These are phyloP conservation scores for Phytophthora idaei DNA, from an alignment of 352 stramenopile species.

Conservation along the genomic window DNA sequence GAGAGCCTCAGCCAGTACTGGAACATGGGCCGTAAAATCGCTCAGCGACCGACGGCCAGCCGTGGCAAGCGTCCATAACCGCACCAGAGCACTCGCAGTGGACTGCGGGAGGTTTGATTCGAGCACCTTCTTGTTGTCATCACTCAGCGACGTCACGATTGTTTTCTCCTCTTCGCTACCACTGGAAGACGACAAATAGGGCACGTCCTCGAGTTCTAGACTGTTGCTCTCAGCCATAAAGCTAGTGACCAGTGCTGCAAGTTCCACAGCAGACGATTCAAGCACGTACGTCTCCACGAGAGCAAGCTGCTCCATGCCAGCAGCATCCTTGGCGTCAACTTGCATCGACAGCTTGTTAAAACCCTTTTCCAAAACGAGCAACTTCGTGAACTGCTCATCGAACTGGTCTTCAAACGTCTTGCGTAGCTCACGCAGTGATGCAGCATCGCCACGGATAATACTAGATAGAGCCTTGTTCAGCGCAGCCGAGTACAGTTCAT, in stretches of 20 bases:
- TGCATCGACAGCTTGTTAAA: constrained; percentile 71
- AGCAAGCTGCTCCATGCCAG: constrained; percentile 54
- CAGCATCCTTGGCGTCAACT: constrained; percentile 54
- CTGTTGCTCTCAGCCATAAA: constrained; percentile 71
- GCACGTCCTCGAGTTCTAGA: constrained; percentile 61
- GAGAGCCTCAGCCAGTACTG: constrained; percentile 58
- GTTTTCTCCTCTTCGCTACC: constrained; percentile 10
- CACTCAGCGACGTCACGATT: constrained; percentile 46
- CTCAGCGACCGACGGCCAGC: constrained; percentile 60
- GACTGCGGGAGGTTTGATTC: constrained; percentile 59
- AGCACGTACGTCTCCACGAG: constrained; percentile 61
- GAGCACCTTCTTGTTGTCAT: constrained; percentile 69
- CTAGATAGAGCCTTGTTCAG: constrained; percentile 62
- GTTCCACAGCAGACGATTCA: constrained; percentile 49
- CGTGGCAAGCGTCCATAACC: constrained; percentile 72
- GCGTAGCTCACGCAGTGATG: constrained; percentile 66
- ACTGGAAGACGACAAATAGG: constrained; percentile 33
- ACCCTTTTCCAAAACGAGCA: constrained; percentile 68
- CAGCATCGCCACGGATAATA: constrained; percentile 75
- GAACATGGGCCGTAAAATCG: constrained; percentile 70
- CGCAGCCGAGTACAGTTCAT: constrained; percentile 57
- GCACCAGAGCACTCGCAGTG: constrained; percentile 57
- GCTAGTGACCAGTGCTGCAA: constrained; percentile 63
- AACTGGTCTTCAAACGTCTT: constrained; percentile 83
- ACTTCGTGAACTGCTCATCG: constrained; percentile 56